Evolutionary conservation across 2,329 filamentous ascomycete genomes (phyloP).

Genomic region (Alternaria hordeiaustralica): DNA sequence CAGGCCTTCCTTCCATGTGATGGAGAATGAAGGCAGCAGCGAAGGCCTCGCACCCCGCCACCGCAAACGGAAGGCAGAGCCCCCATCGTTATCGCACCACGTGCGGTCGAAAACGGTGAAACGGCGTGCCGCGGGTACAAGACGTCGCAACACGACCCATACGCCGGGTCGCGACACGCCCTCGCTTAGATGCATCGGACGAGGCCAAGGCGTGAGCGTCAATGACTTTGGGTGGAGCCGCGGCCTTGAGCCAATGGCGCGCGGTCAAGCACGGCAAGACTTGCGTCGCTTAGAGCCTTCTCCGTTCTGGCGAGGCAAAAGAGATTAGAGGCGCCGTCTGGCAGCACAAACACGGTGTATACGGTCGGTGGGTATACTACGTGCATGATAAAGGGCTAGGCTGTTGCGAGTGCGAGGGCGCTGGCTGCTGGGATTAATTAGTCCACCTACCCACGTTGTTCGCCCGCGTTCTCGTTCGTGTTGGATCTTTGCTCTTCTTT

Average conservation of each 20-base stretch:
- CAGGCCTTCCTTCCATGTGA: not conserved
- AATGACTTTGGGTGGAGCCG: not conserved
- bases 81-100: not conserved
- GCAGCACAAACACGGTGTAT: conserved; percentile 18
- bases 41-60: conserved; percentile 1
- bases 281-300: conserved; percentile 23
- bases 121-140: not conserved
- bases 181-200: not conserved
- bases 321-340: not conserved
- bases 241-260: conserved; percentile 5
- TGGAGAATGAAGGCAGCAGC: not conserved
- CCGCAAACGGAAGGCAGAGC: conserved; percentile 5
- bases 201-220: not conserved
- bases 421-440: conserved; percentile 4
- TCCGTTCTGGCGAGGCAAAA: not conserved
- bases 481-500: not conserved
- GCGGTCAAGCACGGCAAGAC: not conserved
- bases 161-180: not conserved
- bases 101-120: not conserved
- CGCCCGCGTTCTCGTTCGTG: not conserved
- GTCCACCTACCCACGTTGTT: not conserved
- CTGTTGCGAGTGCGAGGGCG: not conserved
- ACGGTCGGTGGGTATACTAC: conserved; percentile 16
- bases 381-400: conserved; percentile 8
- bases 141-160: not conserved